Evolutionary conservation across 345 rosid genomes (phyloP), one percentile per base, ranked within the genome.

Genomic region (Salix udensis): DNA sequence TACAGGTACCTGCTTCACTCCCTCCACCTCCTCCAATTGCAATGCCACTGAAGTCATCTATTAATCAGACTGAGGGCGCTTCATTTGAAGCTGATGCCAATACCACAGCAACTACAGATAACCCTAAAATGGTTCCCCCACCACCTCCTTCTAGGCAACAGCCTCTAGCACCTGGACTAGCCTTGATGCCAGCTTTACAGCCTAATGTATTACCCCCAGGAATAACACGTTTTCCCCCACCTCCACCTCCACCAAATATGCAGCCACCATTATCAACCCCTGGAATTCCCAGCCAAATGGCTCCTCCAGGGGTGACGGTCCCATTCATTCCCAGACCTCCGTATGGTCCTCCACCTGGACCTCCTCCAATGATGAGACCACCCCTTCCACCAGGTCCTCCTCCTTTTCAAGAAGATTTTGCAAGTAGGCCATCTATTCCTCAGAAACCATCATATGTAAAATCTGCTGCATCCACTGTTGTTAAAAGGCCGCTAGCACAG

Each of bases 381-480:
- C 99, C 99, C 0, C 94, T 93, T 78, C 99, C 97, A 48, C 98
- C 99, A 6, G 98, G 99, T 61, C 98, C 97, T 72, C 97, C 97
- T 9, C 89, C 98, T 64, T 42, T 89, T 5, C 90, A 86, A 61
- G 91, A 87, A 75, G 91, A 88, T 64, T 62, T 82, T 81, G 69
- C 85, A 78, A 67, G 48, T 72, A 88, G 92, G 82, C 90, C 88
- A 16, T 61, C 79, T 39, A 83, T 87, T 68, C 91, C 96, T 34
- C 94, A 82, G 74, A 96, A 90, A 86, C 98, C 99, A 83, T 96
- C 98, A 34, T 96, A 88, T 76, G 89, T 96, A 40, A 96, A 96
- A 84, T 96, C 99, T 53, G 99, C 99, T 79, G 99, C 98, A 73
- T 87, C 99, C 65, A 96, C 99, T 81, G 99, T 96, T 76, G 93